Evolutionary conservation across 805 yeast genomes (phyloP), one percentile per base, ranked within the genome.

Genomic region (Komagataella mondaviorum): DNA sequence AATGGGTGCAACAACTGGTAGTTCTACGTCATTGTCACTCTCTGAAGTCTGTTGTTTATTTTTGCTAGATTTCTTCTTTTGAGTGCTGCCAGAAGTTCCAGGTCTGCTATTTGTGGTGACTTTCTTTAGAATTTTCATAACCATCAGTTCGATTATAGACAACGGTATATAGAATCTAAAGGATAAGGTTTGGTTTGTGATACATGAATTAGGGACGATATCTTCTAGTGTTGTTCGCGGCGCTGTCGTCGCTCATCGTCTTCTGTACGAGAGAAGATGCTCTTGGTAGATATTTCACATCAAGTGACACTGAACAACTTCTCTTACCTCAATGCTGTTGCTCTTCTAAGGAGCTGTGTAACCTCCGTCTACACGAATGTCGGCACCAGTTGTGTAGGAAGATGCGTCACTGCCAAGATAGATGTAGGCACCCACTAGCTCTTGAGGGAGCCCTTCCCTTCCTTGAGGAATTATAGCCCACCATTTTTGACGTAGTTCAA

Each of bases 401-500:
- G 90, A 77, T 12, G 95, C 95, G 62, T 85, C 85, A 48, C 88
- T 80, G 6, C 90, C 93, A 55, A 87, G 69, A 69, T 83, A 88
- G 49, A 87, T 65, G 67, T 83, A 86, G 18, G 90, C 90, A 54
- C 95, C 95, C 14, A 77, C 80, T 54, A 87, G 71, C 64, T 87
- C 96, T 55, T 77, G 73, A 30, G 90, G 85, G 47, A 71, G 65
- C 20, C 83, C 93, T 62, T 84, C 81, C 64, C 95, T 79, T 23
- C 91, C 93, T 71, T 80, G 60, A 53, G 95, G 93, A 22, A 71
- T 75, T 53, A 71, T 52, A 6, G 64, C 55, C 64, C 72, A 64
- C 86, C 86, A 81, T 53, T 67, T 68, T 45, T 66, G 64, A 55
- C 69, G 67, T 54, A 70, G 66, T 48, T 73, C 76, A 30, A 62